Evolutionary conservation across 2,329 filamentous ascomycete species (phyloP), one percentile per base, ranked within the genome.

Genomic region (Teratosphaeria destructans): DNA sequence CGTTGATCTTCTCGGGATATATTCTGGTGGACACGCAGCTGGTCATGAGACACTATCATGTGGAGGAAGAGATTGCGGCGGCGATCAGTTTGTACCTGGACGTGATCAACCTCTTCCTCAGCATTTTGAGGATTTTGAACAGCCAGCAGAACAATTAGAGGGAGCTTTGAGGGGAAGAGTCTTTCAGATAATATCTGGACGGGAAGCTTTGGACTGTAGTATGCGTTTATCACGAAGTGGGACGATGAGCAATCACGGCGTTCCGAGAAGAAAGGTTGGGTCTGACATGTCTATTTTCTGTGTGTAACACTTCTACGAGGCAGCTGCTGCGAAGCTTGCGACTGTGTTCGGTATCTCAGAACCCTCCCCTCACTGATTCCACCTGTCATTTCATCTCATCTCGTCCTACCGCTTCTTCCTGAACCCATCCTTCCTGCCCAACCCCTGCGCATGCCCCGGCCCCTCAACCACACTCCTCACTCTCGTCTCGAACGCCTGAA

Each of bases 81-180:
- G 67, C 70, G 27, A 96, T 99, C 75, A 94, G 89, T 72, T 82
- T 99, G 55, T 99, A 99, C 74, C 82, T 99, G 56, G 93, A 97
- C 74, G 86, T 97, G 65, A 90, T 97, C 79, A 99, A 99, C 82
- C 76, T 99, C 66, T 99, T 99, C 84, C 81, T 99, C 66, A 88
- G 90, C 57, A 99, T 99, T 71, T 80, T 99, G 71, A 84, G 94
- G 71, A 97, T 99, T 68, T 80, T 99, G 71, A 99, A 99, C 81
- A 95, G 88, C 79, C 90, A 96, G 81, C 87, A 85, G 72, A 93
- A 95, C 77, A 95, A 96, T 82, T 97, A 85, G 54, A 19, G 34
- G 27, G n/a, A 3, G 11, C 12, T 11, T 52, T 5, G 58, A 59
- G 54, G 14, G 27, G 23, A 32, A 37, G 23, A 53, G 52, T 12